These are phyloP conservation scores for Beauveria sp. DNA, from an alignment of 2,329 filamentous ascomycete species.

Conservation along the genomic window DNA sequence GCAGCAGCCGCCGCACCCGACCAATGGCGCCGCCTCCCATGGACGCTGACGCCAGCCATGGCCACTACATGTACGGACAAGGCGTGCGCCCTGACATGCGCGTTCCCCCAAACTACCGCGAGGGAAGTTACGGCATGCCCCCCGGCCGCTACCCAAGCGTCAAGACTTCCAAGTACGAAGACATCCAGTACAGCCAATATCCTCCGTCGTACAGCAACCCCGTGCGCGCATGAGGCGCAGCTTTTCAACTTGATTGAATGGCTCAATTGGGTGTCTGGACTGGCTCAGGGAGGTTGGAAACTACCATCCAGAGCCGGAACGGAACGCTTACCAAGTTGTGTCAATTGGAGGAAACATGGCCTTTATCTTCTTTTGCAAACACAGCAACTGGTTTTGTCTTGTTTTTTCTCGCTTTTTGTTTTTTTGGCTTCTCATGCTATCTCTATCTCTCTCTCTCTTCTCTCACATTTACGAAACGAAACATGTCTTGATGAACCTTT, in stretches of 20 bases:
- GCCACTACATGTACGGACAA: not conserved
- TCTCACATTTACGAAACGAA: constrained; percentile 21
- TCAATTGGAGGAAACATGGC: no score
- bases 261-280: no score
- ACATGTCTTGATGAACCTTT: constrained; percentile 25
- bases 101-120: not conserved
- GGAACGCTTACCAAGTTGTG: no score
- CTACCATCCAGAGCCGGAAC: no score
- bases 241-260: no score
- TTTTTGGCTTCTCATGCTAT: constrained; percentile 16
- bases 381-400: constrained; percentile 11
- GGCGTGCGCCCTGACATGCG: not conserved
- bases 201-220: not conserved
- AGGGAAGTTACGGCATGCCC: not conserved
- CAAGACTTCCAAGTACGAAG: not conserved
- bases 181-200: constrained; percentile 8
- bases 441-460: no score
- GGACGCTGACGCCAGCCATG: not conserved
- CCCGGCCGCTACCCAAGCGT: not conserved
- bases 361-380: no score
- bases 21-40: constrained; percentile 19
- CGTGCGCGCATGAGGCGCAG: not conserved
- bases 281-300: no score
- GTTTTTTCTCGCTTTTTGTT: constrained; percentile 16
- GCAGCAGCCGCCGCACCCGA: constrained; percentile 20